Evolutionary conservation across 2,329 filamentous ascomycete species (phyloP).

Genomic region (Aspergillus versicolor): DNA sequence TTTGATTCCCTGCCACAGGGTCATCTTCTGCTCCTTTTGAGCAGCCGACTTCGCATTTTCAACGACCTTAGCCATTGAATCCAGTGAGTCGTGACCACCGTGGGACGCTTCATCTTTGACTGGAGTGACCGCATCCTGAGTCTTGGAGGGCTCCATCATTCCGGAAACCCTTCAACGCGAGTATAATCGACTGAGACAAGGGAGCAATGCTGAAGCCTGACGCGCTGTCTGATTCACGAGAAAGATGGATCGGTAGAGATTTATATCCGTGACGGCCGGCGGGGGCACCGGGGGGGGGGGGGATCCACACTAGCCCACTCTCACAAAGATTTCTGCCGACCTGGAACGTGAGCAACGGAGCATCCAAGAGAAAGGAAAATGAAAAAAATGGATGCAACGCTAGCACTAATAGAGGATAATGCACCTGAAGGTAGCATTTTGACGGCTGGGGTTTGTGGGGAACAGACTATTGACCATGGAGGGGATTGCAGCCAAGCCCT

Average conservation of each 20-base stretch:
- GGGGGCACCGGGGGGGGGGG: slow-evolving; percentile 9
- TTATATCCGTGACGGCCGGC: slow-evolving; percentile 11
- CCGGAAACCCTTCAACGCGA: slow-evolving; percentile 3
- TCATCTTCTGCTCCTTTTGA: slow-evolving; percentile 62
- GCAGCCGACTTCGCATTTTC: slow-evolving; percentile 44
- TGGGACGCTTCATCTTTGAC: slow-evolving; percentile 19
- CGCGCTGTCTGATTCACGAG: neutral
- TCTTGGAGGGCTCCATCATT: slow-evolving; percentile 30
- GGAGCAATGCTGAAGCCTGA: neutral
- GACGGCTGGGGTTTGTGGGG: slow-evolving; percentile 10
- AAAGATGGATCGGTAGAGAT: slow-evolving; percentile 16
- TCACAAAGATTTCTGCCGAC: slow-evolving; percentile 6
- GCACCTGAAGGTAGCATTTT: slow-evolving; percentile 1
- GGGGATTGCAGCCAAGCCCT: slow-evolving; percentile 8
- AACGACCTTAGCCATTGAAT: slow-evolving; percentile 34
- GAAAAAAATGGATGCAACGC: neutral
- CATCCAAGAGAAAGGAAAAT: neutral
- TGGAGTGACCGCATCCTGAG: slow-evolving; percentile 28
- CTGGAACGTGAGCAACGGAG: neutral
- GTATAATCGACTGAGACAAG: slow-evolving; percentile 1
- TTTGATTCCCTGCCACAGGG: slow-evolving; percentile 70
- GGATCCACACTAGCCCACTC: slow-evolving; percentile 10
- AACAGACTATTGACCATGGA: slow-evolving; percentile 1
- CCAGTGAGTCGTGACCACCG: slow-evolving; percentile 21
- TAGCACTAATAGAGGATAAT: slow-evolving; percentile 9